Base-by-base conservation (phyloP, 257 asterid genomes). In the Ligustrum vulgare region DNA sequence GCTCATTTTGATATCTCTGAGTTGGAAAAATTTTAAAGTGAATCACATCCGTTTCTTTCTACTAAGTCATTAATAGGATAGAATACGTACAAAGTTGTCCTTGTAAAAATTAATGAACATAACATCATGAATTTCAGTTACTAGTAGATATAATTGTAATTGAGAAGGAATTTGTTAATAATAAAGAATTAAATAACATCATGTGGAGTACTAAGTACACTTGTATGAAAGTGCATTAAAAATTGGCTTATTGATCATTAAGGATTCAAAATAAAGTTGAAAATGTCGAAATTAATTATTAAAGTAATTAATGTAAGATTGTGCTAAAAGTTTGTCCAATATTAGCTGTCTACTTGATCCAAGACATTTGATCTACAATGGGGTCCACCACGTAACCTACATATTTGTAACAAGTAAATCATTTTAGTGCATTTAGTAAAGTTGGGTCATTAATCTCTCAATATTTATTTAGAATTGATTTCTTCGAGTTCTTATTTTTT, bases 161-260 rank as follows among this genome's bases (percentile, higher is more conserved):
- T n/a, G n/a, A 77, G 77, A 58, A 70, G 74, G 76, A 39, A 39
- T 10, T 2, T 39, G 15, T 39, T 39, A 39, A 39, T 39, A 10
- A 39, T 39, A 10, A 39, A 65, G 71, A 80, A 68, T 72, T 43
- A 62, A 72, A 78, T 72, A 56, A 83, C 84, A 90, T 81, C 90
- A 90, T 86, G 87, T 73, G 82, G 82, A 71, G 88, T 80, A 90
- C 91, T 91, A 81, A 75, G 83, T 82, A 66, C 70, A 51, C 79
- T 62, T 75, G 49, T 91, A 85, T 86, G 90, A 87, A 80, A 80
- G 85, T 87, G 89, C 91, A 58, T 58, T 20, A 20, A 58, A 8
- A 20, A 58, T 58, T 33, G 66, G 22, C 33, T 58, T 58, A 33
- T 58, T 58, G 65, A 58, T 58, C 65, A 58, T 22, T 22, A 22